These are phyloP conservation scores for Mycena vitilis DNA, from an alignment of 768 basidiomycete genomes.

Conservation along the genomic window DNA sequence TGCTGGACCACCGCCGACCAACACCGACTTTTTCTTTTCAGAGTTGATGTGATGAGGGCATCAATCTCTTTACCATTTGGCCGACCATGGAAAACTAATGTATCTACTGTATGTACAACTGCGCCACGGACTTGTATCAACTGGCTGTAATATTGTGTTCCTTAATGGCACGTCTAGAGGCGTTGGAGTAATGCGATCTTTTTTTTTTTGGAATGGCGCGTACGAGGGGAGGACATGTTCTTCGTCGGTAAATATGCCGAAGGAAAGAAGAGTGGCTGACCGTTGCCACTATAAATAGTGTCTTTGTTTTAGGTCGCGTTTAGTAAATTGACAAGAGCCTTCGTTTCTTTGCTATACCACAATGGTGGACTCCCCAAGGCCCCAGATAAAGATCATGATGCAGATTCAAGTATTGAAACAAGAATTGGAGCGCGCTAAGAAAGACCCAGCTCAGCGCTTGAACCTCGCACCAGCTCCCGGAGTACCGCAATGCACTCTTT, in stretches of 20 bases:
- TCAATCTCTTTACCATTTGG: conserved; percentile 1
- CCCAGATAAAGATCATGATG: neutral
- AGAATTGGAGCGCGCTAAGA: conserved; percentile 25
- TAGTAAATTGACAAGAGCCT: too few species aligned
- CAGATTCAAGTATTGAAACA: neutral
- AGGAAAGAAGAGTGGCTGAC: neutral
- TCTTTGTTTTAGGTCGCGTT: too few species aligned
- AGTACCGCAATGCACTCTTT: neutral
- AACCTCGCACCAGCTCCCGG: neutral
- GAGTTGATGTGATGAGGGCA: conserved; percentile 56
- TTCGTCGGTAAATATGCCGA: too few species aligned
- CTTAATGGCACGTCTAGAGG: neutral
- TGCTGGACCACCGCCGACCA: conserved; percentile 82
- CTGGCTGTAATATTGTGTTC: conserved; percentile 25
- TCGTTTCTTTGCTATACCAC: too few species aligned
- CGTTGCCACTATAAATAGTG: neutral
- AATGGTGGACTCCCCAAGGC: too few species aligned
- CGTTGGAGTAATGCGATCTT: too few species aligned
- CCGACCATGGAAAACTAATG: conserved; percentile 14
- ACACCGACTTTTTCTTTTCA: conserved; percentile 89
- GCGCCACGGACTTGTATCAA: conserved; percentile 25
- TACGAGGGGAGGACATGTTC: too few species aligned
- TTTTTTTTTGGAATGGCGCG: too few species aligned
- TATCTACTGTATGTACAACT: conserved; percentile 26
- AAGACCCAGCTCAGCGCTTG: neutral